Evolutionary conservation across 2,329 filamentous ascomycete genomes (phyloP), one percentile per base, ranked within the genome.

Genomic region (Stagonosporopsis chrysanthemi): DNA sequence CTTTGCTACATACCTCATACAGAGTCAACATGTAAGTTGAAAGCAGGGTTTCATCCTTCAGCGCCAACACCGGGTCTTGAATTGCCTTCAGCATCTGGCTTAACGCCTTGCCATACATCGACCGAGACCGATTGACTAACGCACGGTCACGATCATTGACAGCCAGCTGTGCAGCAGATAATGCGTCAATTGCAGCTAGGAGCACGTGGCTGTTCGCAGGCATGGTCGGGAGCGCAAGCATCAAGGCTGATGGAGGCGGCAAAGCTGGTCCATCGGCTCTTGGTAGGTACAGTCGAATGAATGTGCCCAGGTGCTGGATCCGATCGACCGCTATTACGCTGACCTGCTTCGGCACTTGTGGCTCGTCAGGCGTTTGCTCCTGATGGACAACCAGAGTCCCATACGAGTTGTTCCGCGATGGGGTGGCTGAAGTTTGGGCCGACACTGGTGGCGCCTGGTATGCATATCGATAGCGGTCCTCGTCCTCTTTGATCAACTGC

Each of bases 191-290:
- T 1, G 73, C 69, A 31, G 73, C 65, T 31, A 71, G 54, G 7
- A 76, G 62, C 19, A 73, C 72, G 17, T 68, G 46, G 31, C 69
- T 73, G 7, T 66, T 68, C 7, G 70, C 70, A 22, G 74, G 71
- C 58, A 71, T 64, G 7, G 54, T 66, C 4, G 73, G 72, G 17
- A 76, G 52, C 22, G 66, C 64, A 43, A 74, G 68, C 57, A 76
- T 74, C 47, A 76, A 46, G 2, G 72, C 73, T 38, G 74, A 71
- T n/a, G 74, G 73, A 39, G 71, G 73, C 6, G 74, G 73, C 23
- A 76, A 52, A 4, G 68, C 65, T 41, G 71, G 66, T 2, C 63
- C 63, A 59, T 72, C 66, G 33, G 58, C 57, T 46, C 60, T 64
- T 6, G 74, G 73, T 12, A 75, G 53, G 60, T 74, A 76, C 1